Conservation (phyloP, 305 asterid species). For the Galium porrigens region DNA sequence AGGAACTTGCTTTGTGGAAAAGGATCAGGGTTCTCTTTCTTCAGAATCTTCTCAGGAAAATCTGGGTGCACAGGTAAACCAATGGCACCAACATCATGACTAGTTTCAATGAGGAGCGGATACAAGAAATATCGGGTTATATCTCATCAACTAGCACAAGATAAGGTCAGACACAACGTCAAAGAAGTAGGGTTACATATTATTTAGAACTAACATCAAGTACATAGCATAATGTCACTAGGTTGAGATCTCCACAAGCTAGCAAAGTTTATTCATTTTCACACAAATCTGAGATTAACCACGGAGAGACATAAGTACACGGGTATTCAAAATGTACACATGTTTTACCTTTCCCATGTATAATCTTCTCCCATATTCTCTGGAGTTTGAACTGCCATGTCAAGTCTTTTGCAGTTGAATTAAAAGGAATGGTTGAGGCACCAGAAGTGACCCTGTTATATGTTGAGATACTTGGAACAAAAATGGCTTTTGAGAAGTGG, state of each 20-base stretch:
- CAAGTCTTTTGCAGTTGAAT: slow-evolving; percentile 41
- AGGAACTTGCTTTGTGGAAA: slow-evolving; percentile 37
- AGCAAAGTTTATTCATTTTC: not conserved
- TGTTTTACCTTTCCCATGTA: slow-evolving; percentile 44
- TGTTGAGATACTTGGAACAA: slow-evolving; percentile 64
- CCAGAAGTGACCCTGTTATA: slow-evolving; percentile 74
- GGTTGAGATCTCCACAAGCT: not conserved
- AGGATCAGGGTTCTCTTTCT: slow-evolving; percentile 23
- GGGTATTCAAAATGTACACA: not conserved
- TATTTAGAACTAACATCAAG: not conserved
- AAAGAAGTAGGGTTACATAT: not conserved
- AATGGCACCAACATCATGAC: not conserved
- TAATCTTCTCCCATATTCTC: slow-evolving; percentile 56
- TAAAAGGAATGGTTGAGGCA: slow-evolving; percentile 41
- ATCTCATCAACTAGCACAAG: not conserved
- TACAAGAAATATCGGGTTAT: not conserved
- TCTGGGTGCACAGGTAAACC: slow-evolving; percentile 27
- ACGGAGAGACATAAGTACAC: not conserved
- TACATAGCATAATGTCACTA: not conserved
- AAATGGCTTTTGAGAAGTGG: slow-evolving; percentile 55
- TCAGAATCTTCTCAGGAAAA: slow-evolving; percentile 27
- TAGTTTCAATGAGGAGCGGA: not conserved
- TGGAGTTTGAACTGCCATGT: slow-evolving; percentile 76
- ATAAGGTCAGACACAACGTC: not conserved
- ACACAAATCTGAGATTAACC: not conserved